Evolutionary conservation across 306 rosid species (phyloP).

Genomic region (Cicer pinnatifidum): DNA sequence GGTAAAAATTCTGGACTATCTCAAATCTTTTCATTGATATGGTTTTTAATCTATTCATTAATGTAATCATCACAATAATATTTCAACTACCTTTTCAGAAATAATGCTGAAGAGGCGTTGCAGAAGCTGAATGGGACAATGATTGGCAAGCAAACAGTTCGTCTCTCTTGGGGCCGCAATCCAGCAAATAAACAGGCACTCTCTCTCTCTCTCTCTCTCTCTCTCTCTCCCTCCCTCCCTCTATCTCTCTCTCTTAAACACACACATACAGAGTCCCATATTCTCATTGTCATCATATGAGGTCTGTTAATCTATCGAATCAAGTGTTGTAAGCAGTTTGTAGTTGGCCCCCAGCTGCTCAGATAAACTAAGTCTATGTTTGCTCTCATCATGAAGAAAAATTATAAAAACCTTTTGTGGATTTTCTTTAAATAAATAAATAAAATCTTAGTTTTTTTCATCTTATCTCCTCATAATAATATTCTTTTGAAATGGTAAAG

Average conservation of each 20-base stretch:
- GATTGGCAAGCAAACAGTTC: conserved; percentile 91
- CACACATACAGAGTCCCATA: background rate
- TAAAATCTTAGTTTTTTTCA: background rate
- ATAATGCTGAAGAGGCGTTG: conserved; percentile 92
- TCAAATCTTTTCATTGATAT: conserved; percentile 10
- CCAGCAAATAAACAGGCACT: conserved; percentile 96
- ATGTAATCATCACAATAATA: conserved; percentile 26
- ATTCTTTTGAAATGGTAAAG: background rate
- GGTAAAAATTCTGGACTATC: conserved; percentile 52
- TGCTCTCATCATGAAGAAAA: background rate
- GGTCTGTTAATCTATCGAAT: too few relatives aligned
- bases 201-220: conserved; percentile 22
- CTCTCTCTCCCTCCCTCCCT: conserved; percentile 33
- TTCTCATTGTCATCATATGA: background rate
- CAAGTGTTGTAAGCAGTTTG: background rate
- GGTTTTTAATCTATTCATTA: conserved; percentile 17
- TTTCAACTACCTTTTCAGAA: conserved; percentile 59
- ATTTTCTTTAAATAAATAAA: conserved; percentile 14
- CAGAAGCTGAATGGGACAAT: conserved; percentile 81
- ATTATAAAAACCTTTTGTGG: background rate
- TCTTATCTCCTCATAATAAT: background rate
- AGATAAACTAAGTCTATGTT: background rate
- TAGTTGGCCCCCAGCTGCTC: conserved; percentile 5
- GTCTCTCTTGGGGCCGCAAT: conserved; percentile 99
- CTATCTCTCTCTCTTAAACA: background rate